A percentile compares a stretch with the other conserved stretches of the same genome.
phyloP scores from a whole-genome alignment of 169 alveolate species.

The Eimeria necatrix region DNA sequence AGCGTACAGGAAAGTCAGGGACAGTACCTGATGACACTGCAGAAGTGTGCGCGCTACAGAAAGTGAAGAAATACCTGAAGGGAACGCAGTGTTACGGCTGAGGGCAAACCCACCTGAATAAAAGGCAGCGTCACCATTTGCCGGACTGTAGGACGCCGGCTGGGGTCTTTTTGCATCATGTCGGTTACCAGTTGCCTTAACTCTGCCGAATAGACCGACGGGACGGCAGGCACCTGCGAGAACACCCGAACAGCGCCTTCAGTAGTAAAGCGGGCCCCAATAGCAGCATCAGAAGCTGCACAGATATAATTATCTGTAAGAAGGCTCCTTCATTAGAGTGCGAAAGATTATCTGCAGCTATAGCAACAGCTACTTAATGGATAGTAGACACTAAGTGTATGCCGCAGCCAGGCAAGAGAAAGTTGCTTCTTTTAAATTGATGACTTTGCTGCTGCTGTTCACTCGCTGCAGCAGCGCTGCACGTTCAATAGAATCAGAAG shows the following conservation, averaged over 20 bases:
- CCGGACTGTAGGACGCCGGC: slow-evolving; percentile 77
- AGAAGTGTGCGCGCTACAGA: neutral
- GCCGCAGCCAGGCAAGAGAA: too few relatives aligned
- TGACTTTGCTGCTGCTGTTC: too few relatives aligned
- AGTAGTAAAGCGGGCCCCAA: neutral
- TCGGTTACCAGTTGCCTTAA: slow-evolving; percentile 70
- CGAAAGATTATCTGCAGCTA: too few relatives aligned
- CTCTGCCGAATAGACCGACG: slow-evolving; percentile 78
- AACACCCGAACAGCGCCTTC: neutral
- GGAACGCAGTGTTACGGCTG: neutral
- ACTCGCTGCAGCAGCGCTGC: too few relatives aligned
- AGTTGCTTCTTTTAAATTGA: too few relatives aligned
- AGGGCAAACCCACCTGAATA: slow-evolving; percentile 53
- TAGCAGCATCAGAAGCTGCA: neutral
- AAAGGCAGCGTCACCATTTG: slow-evolving; percentile 55
- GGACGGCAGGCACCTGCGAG: slow-evolving; percentile 73
- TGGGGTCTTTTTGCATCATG: slow-evolving; percentile 77
- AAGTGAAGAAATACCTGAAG: neutral
- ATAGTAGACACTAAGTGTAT: too few relatives aligned
- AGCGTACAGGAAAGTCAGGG: too few relatives aligned
- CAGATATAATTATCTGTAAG: neutral
- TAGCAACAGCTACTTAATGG: too few relatives aligned
- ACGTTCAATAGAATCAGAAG: too few relatives aligned
- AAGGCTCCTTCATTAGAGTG: too few relatives aligned
- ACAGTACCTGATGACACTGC: neutral